Evolutionary conservation across 108 stramenopile genomes (phyloP), one percentile per base, ranked within the genome.

Genomic region (Nannochloropsis oceanica): DNA sequence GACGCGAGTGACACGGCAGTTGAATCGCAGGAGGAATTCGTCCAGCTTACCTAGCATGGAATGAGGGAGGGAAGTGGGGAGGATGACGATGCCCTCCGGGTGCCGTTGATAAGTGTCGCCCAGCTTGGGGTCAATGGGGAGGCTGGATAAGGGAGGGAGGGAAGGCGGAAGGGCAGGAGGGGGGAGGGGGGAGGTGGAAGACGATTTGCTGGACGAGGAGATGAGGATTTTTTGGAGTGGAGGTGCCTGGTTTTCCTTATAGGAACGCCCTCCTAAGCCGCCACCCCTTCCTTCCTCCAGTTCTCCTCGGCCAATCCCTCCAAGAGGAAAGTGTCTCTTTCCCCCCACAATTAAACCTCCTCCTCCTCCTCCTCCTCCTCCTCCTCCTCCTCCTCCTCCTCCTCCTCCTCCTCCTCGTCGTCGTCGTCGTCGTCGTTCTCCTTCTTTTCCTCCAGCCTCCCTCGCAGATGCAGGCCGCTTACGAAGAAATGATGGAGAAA

Each of bases 371-470:
- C 14, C 46, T 18, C 46, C 14, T 18, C 46, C 46, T 50, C 46
- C 46, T 50, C n/a, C n/a, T n/a, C 34, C 34, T 34, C 2, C 1
- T 34, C 1, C 34, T 34, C 34, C 34, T 34, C 26, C 59, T 14
- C 27, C 84, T 42, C 84, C 84, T 24, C 79, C n/a, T 18, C 14
- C 79, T 26, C 8, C 79, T 25, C 79, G 43, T n/a, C 0, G 9
- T 84, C 42, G 5, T 22, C n/a, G 2, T 34, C 34, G 2, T 25
- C 84, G 26, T 84, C 43, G 43, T 84, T 42, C 43, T 84, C 84
- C 80, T 84, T 79, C 84, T 84, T 13, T 43, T 84, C 3, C 84
- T 79, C 43, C 79, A 84, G 79, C 84, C 84, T 84, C 73, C 1
- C 24, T 8, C 13, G 50, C 59, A 13, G 22, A 24, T 22, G 22